Conservation (phyloP, 768 basidiomycete species). For the Boletus vinaceobasis region DNA sequence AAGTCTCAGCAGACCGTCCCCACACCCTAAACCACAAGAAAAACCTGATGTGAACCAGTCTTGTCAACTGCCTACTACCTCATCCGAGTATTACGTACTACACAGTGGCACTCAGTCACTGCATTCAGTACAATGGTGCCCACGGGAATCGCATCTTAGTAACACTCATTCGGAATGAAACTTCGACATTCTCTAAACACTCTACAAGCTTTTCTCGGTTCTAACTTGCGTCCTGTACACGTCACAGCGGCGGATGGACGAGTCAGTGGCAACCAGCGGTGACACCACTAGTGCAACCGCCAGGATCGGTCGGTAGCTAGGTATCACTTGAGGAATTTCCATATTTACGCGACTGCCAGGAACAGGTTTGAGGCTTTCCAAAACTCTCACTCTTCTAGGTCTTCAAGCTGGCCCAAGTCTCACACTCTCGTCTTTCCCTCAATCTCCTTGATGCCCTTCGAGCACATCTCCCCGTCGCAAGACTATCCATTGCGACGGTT, state of each 20-base stretch:
- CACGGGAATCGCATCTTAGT: not conserved
- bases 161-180: not conserved
- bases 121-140: not conserved
- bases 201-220: not conserved
- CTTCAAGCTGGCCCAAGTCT: constrained; percentile 3
- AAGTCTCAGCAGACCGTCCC: too few relatives aligned
- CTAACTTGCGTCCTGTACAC: not conserved
- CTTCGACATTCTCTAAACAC: not conserved
- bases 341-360: constrained; percentile 21
- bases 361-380: constrained; percentile 4
- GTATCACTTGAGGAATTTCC: constrained; percentile 5
- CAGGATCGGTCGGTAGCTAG: not conserved
- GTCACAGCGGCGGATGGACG: not conserved
- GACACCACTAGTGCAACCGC: not conserved
- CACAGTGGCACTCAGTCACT: not conserved
- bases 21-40: too few relatives aligned
- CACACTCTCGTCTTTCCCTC: constrained; percentile 3
- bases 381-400: constrained; percentile 15
- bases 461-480: constrained; percentile 9
- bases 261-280: not conserved
- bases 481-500: constrained; percentile 17
- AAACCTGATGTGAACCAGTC: too few relatives aligned
- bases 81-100: not conserved
- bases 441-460: constrained; percentile 18
- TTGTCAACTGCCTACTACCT: too few relatives aligned